phyloP scores from a whole-genome alignment of 2,329 filamentous ascomycete genomes.

The Ceratocystis eucalypticola region DNA sequence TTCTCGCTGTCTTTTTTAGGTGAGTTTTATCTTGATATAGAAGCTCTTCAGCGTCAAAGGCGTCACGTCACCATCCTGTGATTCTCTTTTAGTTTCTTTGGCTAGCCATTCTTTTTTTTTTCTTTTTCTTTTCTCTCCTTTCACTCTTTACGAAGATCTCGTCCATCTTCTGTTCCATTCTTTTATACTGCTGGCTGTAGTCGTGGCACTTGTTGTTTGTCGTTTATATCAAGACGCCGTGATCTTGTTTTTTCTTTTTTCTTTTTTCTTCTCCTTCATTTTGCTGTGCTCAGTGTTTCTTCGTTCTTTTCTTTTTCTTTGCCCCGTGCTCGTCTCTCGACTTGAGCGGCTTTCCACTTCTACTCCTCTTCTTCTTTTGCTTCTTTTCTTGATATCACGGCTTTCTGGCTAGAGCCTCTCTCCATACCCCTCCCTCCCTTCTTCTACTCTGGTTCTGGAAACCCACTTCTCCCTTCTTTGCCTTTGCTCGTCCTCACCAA shows the following conservation, averaged over 20 bases:
- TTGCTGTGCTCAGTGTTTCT: background rate
- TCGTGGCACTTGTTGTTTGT: background rate
- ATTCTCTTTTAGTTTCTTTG: background rate
- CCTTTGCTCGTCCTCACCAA: background rate
- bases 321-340: background rate
- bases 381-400: conserved; percentile 2
- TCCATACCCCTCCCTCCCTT: background rate
- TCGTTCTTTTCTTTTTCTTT: background rate
- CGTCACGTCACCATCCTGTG: background rate
- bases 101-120: background rate
- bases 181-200: background rate
- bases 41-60: background rate
- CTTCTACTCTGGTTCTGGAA: background rate
- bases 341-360: background rate
- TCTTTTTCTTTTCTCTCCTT: background rate
- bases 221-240: background rate
- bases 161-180: background rate
- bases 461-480: background rate
- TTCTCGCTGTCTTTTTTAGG: background rate
- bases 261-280: conserved; percentile 8
- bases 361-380: background rate
- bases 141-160: too few species aligned
- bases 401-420: background rate
- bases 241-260: conserved; percentile 5
- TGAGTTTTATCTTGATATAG: background rate